phyloP scores from a whole-genome alignment of 768 basidiomycete genomes.

The Coprinopsis cinerea region DNA sequence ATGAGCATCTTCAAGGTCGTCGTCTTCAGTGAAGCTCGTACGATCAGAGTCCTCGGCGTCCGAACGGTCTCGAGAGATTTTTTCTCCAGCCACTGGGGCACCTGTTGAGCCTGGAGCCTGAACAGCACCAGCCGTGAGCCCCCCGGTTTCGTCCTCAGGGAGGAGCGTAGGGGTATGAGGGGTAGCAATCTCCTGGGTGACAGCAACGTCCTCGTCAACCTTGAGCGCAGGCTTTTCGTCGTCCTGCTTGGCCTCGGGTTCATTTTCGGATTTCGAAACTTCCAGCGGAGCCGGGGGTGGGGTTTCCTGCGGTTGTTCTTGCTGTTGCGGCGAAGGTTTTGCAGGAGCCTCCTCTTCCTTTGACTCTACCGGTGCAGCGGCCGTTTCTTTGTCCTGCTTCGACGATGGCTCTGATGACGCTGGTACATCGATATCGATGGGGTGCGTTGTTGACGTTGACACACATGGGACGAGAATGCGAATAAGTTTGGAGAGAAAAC shows the following conservation, averaged over 20 bases:
- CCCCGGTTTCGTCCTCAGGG: constrained; percentile 74
- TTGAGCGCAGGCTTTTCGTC: constrained; percentile 5
- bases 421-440: constrained; percentile 31
- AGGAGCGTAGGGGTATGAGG: constrained; percentile 32
- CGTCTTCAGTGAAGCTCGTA: constrained; percentile 63
- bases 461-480: constrained; percentile 63
- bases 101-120: constrained; percentile 85
- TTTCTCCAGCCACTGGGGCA: constrained; percentile 26
- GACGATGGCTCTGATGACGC: constrained; percentile 15
- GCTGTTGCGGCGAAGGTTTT: constrained; percentile 7
- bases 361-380: neutral
- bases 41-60: constrained; percentile 61
- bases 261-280: constrained; percentile 15
- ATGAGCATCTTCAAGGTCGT: constrained; percentile 43
- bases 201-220: constrained; percentile 16
- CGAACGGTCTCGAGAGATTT: constrained; percentile 31
- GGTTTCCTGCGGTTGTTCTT: too few species aligned
- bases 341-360: neutral
- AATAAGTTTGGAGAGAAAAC: constrained; percentile 55
- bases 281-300: constrained; percentile 4
- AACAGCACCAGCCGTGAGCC: constrained; percentile 86
- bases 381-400: neutral
- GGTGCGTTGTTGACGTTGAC: constrained; percentile 44
- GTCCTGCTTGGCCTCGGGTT: constrained; percentile 12
- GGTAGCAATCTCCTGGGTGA: constrained; percentile 31